Evolutionary conservation across 805 yeast genomes (phyloP).

Genomic region (Saccharomycopsis selenospora): DNA sequence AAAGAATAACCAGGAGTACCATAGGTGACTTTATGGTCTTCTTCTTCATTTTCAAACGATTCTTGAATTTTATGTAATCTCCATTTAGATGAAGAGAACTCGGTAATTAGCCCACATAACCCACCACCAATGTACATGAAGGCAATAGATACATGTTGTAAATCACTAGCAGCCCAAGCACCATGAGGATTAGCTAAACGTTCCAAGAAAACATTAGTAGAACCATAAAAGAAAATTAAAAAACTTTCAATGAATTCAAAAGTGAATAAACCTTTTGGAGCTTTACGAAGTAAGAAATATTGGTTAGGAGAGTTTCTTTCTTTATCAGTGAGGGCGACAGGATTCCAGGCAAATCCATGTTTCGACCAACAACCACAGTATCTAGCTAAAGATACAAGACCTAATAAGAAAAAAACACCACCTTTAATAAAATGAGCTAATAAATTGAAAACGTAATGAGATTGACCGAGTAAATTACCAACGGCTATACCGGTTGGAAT

Average conservation of each 20-base stretch:
- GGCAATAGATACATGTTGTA: constrained; percentile 87
- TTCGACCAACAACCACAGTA: constrained; percentile 74
- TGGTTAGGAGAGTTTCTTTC: constrained; percentile 25
- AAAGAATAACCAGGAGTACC: constrained; percentile 69
- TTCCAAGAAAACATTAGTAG: constrained; percentile 84
- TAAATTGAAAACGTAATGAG: constrained; percentile 60
- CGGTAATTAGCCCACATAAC: constrained; percentile 79
- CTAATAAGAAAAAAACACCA: constrained; percentile 73
- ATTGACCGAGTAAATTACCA: constrained; percentile 64
- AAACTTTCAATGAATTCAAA: constrained; percentile 83
- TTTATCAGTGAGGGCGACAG: constrained; percentile 7
- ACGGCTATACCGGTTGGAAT: constrained; percentile 53
- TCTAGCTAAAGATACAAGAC: constrained; percentile 74
- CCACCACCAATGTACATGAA: constrained; percentile 91
- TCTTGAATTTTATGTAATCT: constrained; percentile 38
- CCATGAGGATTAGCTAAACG: constrained; percentile 77
- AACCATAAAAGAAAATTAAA: constrained; percentile 80
- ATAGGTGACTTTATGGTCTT: constrained; percentile 20
- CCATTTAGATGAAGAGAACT: constrained; percentile 58
- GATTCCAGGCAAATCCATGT: constrained; percentile 91
- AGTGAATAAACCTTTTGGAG: constrained; percentile 45
- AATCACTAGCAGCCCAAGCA: constrained; percentile 80
- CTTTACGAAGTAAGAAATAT: constrained; percentile 20
- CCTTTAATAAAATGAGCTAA: constrained; percentile 97
- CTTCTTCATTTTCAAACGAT: constrained; percentile 22